A percentile compares a stretch with the other conserved stretches of the same genome.
Evolutionary conservation across 306 rosid genomes (phyloP).

Genomic region (barrel medic (Medicago truncatula)): MtrunA17r5.0-ANR NC_053046.1:5181001-5181500

Average conservation of each 20-base stretch:
- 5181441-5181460: neutral
- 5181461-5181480: neutral
- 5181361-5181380: neutral
- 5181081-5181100: constrained; percentile 36
- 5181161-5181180: constrained; percentile 53
- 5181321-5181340: neutral
- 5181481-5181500: too few relatives aligned
- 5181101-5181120: constrained; percentile 47
- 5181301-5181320: constrained; percentile 45
- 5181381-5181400: neutral
- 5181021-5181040: too few relatives aligned
- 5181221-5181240: constrained; percentile 56
- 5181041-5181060: too few relatives aligned
- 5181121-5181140: constrained; percentile 32
- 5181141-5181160: constrained; percentile 48
- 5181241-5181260: constrained; percentile 50
- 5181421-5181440: neutral
- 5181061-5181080: too few relatives aligned
- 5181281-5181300: constrained; percentile 50
- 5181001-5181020: too few relatives aligned
- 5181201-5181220: constrained; percentile 29
- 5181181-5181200: constrained; percentile 45
- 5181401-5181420: neutral
- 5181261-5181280: constrained; percentile 44
- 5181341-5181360: constrained; percentile 3